A percentile compares a stretch with the other conserved stretches of the same genome.
Evolutionary conservation across 1,284 basidiomycete genomes (phyloP).

Genomic region (Cryptococcus deneoformans): DNA sequence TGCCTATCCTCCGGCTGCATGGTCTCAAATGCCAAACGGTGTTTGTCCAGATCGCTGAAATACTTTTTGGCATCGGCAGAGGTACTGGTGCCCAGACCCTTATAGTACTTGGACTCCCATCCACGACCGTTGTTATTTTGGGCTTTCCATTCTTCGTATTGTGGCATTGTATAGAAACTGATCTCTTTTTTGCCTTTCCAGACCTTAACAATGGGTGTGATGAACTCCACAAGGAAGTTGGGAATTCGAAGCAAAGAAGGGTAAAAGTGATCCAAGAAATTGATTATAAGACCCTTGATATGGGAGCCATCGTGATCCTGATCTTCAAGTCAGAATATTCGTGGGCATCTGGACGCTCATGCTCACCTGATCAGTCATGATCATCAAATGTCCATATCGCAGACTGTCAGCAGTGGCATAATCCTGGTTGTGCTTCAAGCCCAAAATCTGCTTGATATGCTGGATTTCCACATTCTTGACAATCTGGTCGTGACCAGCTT

Average conservation of each 20-base stretch:
- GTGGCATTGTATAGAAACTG: constrained; percentile 96
- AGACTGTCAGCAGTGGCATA: constrained; percentile 71
- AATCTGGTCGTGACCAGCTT: constrained; percentile 93
- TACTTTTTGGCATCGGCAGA: constrained; percentile 89
- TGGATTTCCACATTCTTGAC: constrained; percentile 98
- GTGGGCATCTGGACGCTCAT: not conserved
- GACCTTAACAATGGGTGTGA: constrained; percentile 96
- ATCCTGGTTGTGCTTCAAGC: constrained; percentile 88
- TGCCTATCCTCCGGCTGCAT: constrained; percentile 79
- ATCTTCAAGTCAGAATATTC: not conserved
- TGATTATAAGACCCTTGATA: constrained; percentile 98
- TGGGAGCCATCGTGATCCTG: constrained; percentile 99
- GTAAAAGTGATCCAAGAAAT: constrained; percentile 96
- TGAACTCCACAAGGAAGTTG: constrained; percentile 95
- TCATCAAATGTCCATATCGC: constrained; percentile 96
- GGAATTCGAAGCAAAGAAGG: constrained; percentile 91
- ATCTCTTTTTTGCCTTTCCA: constrained; percentile 75
- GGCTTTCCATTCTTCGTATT: constrained; percentile 92
- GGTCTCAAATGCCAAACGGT: constrained; percentile 88
- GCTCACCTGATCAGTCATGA: constrained; percentile 97
- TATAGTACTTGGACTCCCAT: constrained; percentile 96
- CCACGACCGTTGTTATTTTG: constrained; percentile 72
- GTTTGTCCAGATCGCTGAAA: constrained; percentile 87
- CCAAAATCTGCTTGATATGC: constrained; percentile 97
- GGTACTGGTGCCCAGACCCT: constrained; percentile 95